Percentiles rank a stretch among this genome's conserved stretches.
phyloP scores from a whole-genome alignment of 768 basidiomycete genomes.

The Boletellus sp. region DNA sequence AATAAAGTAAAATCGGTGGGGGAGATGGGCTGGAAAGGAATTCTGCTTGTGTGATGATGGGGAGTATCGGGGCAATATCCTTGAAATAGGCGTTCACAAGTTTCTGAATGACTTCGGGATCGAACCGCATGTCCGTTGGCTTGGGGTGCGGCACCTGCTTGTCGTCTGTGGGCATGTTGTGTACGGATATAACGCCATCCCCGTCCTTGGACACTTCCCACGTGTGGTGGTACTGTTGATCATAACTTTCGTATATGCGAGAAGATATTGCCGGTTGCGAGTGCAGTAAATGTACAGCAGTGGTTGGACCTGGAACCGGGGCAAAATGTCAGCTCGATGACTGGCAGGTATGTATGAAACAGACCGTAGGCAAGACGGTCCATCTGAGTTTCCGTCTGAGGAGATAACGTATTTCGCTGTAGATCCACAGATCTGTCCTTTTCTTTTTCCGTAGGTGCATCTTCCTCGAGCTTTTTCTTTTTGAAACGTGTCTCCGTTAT shows the following conservation, averaged over 20 bases:
- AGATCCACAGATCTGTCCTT: slow-evolving; percentile 29
- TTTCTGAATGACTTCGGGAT: slow-evolving; percentile 72
- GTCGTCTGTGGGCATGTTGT: slow-evolving; percentile 59
- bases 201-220: slow-evolving; percentile 83
- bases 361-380: slow-evolving; percentile 66
- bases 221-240: slow-evolving; percentile 81
- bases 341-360: slow-evolving; percentile 20
- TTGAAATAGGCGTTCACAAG: slow-evolving; percentile 91
- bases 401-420: slow-evolving; percentile 39
- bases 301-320: slow-evolving; percentile 71
- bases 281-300: slow-evolving; percentile 81
- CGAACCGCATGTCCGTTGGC: slow-evolving; percentile 68
- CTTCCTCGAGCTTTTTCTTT: slow-evolving; percentile 86
- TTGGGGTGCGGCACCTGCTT: slow-evolving; percentile 52
- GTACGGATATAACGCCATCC: slow-evolving; percentile 84
- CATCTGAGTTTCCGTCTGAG: slow-evolving; percentile 45
- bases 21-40: slow-evolving; percentile 74
- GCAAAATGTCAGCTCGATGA: slow-evolving; percentile 28
- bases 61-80: slow-evolving; percentile 84
- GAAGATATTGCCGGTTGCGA: slow-evolving; percentile 85
- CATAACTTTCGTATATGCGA: slow-evolving; percentile 81
- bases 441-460: slow-evolving; percentile 41
- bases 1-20: slow-evolving; percentile 82
- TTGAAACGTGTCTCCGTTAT: slow-evolving; percentile 99
- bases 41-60: slow-evolving; percentile 84